Conservation (phyloP, 495 filamentous ascomycete species). For the Hypoxylon cercidicola region DNA sequence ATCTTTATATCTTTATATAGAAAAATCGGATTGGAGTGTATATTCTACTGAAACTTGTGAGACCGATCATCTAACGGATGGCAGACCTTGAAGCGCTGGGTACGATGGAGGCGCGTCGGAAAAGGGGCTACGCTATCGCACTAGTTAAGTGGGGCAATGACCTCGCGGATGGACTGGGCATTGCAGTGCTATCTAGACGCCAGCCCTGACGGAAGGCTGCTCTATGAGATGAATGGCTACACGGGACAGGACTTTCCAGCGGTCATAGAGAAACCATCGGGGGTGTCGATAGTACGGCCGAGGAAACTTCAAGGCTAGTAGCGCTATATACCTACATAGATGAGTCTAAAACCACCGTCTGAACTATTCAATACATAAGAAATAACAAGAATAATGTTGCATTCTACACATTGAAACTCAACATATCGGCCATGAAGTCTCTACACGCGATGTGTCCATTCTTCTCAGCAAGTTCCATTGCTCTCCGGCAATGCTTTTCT, state of each 20-base stretch:
- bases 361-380: no score
- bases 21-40: neutral
- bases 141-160: slow-evolving; percentile 55
- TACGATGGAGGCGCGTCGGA: slow-evolving; percentile 52
- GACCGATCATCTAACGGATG: neutral
- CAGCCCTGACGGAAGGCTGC: slow-evolving; percentile 23
- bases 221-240: slow-evolving; percentile 32
- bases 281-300: slow-evolving; percentile 12
- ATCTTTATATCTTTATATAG: neutral
- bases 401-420: neutral
- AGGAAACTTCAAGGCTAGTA: slow-evolving; percentile 10
- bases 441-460: slow-evolving; percentile 29
- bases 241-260: slow-evolving; percentile 15
- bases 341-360: no score
- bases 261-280: slow-evolving; percentile 10
- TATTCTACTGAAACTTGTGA: neutral
- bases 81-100: slow-evolving; percentile 51
- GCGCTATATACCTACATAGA: no score
- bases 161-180: slow-evolving; percentile 51
- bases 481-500: slow-evolving; percentile 23
- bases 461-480: slow-evolving; percentile 29
- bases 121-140: slow-evolving; percentile 51
- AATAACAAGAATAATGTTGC: no score
- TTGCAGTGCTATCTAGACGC: slow-evolving; percentile 33
- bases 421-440: slow-evolving; percentile 11